A percentile compares a stretch with the other conserved stretches of the same genome.
phyloP scores from a whole-genome alignment of 2,329 filamentous ascomycete species.

The Didymellaceae sp. region DNA sequence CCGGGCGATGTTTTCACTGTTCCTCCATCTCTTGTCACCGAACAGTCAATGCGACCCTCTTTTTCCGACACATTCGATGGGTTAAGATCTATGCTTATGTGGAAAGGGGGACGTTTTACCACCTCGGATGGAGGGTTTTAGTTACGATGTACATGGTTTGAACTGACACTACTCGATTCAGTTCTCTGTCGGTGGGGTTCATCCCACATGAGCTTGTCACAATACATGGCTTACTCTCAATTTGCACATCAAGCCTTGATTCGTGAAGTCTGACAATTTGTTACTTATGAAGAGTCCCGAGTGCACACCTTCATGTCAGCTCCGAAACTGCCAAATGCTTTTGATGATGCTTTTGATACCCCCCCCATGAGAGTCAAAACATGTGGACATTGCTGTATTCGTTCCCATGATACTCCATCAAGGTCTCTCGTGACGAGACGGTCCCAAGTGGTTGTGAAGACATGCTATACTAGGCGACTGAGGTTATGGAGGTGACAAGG shows the following conservation, averaged over 20 bases:
- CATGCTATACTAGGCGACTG: not conserved
- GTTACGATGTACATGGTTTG: not conserved
- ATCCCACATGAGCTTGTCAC: conserved; percentile 1
- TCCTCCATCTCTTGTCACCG: not conserved
- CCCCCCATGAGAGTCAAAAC: too few species aligned
- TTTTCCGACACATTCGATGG: conserved; percentile 1
- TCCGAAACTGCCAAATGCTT: too few species aligned
- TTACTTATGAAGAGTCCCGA: too few species aligned
- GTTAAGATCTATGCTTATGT: not conserved
- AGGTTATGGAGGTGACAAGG: too few species aligned
- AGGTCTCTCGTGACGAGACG: too few species aligned
- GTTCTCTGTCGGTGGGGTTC: not conserved
- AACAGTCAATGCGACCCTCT: not conserved
- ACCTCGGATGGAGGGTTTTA: not conserved
- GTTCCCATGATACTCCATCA: too few species aligned
- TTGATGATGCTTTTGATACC: too few species aligned
- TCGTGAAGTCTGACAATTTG: too few species aligned
- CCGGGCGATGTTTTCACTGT: not conserved
- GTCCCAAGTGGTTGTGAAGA: not conserved
- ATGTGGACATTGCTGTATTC: too few species aligned
- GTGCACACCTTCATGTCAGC: too few species aligned
- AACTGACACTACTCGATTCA: not conserved
- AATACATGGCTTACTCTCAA: not conserved
- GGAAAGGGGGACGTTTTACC: not conserved
- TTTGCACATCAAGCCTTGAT: not conserved